These are phyloP conservation scores for Vaccinium vitisidaea DNA, from an alignment of 148 eudicot genomes.

Conservation along the genomic window DNA sequence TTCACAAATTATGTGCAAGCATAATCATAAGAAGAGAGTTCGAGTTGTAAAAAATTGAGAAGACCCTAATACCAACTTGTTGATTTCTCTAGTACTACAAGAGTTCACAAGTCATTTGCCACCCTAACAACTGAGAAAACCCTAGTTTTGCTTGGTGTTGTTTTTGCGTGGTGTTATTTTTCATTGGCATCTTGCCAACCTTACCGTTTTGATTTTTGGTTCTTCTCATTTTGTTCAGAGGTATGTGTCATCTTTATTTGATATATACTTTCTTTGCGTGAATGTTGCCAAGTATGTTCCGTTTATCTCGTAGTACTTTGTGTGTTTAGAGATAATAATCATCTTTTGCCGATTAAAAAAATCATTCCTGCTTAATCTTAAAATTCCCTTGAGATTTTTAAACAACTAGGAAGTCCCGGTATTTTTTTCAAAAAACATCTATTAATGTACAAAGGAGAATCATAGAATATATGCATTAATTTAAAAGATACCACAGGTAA, in stretches of 20 bases:
- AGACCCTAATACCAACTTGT: background rate
- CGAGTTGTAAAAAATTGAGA: background rate
- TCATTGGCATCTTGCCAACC: too few species aligned
- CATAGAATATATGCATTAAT: background rate
- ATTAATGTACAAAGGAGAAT: background rate
- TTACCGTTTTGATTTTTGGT: too few species aligned
- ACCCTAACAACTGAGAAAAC: background rate
- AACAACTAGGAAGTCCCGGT: background rate
- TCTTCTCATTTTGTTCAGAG: too few species aligned
- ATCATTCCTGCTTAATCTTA: background rate
- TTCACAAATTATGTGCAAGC: background rate
- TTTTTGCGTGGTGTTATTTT: too few species aligned
- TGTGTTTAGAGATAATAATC: too few species aligned
- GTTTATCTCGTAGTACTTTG: too few species aligned
- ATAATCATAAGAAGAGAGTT: background rate
- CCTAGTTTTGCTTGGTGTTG: too few species aligned
- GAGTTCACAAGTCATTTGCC: background rate
- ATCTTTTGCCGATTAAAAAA: too few species aligned
- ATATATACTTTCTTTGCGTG: too few species aligned
- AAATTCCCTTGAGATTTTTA: background rate
- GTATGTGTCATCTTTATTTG: too few species aligned
- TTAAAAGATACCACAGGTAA: conserved; percentile 9
- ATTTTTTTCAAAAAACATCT: background rate
- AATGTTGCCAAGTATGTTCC: too few species aligned
- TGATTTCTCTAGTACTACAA: background rate